phyloP scores from a whole-genome alignment of 768 basidiomycete species.

The Thelephora ganbajun region DNA sequence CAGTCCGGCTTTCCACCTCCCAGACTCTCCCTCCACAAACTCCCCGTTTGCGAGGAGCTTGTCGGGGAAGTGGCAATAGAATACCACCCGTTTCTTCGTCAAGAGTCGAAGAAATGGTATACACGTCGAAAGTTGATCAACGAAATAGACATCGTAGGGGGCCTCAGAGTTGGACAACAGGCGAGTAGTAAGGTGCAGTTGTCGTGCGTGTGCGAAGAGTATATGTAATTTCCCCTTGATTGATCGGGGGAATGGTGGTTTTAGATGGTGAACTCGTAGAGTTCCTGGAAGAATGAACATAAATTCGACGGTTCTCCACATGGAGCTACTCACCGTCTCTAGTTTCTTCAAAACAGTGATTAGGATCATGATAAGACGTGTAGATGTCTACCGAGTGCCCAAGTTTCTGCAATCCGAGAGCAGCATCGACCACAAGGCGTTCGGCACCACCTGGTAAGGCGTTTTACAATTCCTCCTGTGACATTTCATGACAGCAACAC shows the following conservation, averaged over 20 bases:
- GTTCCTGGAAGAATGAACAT: constrained; percentile 39
- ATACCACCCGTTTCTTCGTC: constrained; percentile 70
- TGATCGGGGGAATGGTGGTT: constrained; percentile 69
- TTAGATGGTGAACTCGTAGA: constrained; percentile 58
- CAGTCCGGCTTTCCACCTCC: constrained; percentile 24
- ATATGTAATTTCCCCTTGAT: constrained; percentile 77
- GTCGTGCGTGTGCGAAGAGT: constrained; percentile 76
- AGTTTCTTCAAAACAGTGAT: constrained; percentile 90
- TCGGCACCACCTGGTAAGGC: constrained; percentile 74
- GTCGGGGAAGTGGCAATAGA: constrained; percentile 98
- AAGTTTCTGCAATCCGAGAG: constrained; percentile 69
- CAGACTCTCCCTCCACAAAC: constrained; percentile 37
- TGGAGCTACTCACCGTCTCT: constrained; percentile 50
- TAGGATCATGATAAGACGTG: constrained; percentile 83
- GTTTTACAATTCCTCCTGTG: background rate
- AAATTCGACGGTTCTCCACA: background rate
- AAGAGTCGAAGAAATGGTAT: constrained; percentile 67
- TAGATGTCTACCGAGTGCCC: constrained; percentile 85
- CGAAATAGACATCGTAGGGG: constrained; percentile 74
- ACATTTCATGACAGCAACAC: constrained; percentile 4
- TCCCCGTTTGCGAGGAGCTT: constrained; percentile 72
- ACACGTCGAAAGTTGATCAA: constrained; percentile 91
- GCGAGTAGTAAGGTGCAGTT: constrained; percentile 64
- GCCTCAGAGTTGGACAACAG: constrained; percentile 38
- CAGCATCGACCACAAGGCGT: constrained; percentile 88